phyloP scores from a whole-genome alignment of 345 rosid species.

The Iberis pinnata region DNA sequence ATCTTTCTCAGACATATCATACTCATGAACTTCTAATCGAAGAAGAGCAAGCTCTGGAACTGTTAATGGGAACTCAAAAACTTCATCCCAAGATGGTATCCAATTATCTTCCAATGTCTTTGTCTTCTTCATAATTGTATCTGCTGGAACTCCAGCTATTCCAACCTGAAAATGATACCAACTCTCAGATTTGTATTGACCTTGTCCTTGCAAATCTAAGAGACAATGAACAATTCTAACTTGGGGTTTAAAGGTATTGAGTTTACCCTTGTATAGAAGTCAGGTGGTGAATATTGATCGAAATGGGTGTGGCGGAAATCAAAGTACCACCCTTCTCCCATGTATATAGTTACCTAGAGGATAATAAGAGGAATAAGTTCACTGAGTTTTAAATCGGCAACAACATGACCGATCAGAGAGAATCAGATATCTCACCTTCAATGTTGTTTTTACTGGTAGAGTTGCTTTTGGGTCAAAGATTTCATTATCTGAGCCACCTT shows the following conservation, averaged over 20 bases:
- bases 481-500: conserved; percentile 10
- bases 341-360: conserved; percentile 42
- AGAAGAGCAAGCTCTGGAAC: conserved; percentile 80
- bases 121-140: conserved; percentile 70
- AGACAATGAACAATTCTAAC: background rate
- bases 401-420: background rate
- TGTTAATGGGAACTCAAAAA: conserved; percentile 69
- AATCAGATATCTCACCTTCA: background rate
- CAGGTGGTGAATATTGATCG: conserved; percentile 78
- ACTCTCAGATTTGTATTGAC: background rate
- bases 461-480: conserved; percentile 39
- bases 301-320: conserved; percentile 66
- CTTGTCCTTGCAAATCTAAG: conserved; percentile 1
- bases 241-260: background rate
- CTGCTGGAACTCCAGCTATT: conserved; percentile 80
- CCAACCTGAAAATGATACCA: conserved; percentile 45
- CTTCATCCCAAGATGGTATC: conserved; percentile 78
- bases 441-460: background rate
- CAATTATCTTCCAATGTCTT: conserved; percentile 71
- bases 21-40: conserved; percentile 76
- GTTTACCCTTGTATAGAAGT: conserved; percentile 64
- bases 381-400: background rate
- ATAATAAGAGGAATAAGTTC: background rate
- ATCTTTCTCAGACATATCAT: conserved; percentile 87
- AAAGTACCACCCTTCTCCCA: conserved; percentile 78